A percentile compares a stretch with the other conserved stretches of the same genome.
phyloP scores from a whole-genome alignment of 192 early-diverging fungal species.

The Podila minutissima region DNA sequence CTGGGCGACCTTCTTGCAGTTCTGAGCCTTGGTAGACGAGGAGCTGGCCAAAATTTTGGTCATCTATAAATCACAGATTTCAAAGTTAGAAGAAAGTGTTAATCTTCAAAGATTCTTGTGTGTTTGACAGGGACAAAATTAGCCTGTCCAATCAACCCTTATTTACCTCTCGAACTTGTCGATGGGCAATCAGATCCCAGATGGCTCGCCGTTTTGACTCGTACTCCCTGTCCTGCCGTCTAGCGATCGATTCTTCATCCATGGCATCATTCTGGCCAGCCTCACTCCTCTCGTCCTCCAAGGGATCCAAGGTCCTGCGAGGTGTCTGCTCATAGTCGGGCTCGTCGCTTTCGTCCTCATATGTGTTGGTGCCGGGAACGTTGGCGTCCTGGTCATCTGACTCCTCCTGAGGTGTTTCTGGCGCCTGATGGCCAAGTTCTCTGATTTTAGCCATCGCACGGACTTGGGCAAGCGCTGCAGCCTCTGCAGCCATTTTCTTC shows the following conservation, averaged over 20 bases:
- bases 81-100: no score
- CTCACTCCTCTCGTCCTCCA: slow-evolving; percentile 12
- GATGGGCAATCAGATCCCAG: slow-evolving; percentile 47
- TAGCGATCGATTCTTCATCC: slow-evolving; percentile 24
- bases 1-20: slow-evolving; percentile 77
- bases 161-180: slow-evolving; percentile 45
- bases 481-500: slow-evolving; percentile 33
- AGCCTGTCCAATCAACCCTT: no score
- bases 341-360: slow-evolving; percentile 31
- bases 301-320: slow-evolving; percentile 17
- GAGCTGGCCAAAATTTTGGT: slow-evolving; percentile 58
- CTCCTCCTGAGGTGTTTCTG: slow-evolving; percentile 13
- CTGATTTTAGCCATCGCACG: slow-evolving; percentile 38
- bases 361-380: slow-evolving; percentile 25
- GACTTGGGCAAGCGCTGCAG: slow-evolving; percentile 41
- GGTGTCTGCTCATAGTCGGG: slow-evolving; percentile 17
- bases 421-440: slow-evolving; percentile 22
- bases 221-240: slow-evolving; percentile 40
- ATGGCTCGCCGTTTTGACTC: slow-evolving; percentile 34
- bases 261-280: background rate
- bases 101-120: no score
- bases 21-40: slow-evolving; percentile 57
- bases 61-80: slow-evolving; percentile 29
- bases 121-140: no score
- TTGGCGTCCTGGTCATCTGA: slow-evolving; percentile 28